phyloP scores from a whole-genome alignment of 129 eudicot genomes.

The Sambucus nigra region DNA sequence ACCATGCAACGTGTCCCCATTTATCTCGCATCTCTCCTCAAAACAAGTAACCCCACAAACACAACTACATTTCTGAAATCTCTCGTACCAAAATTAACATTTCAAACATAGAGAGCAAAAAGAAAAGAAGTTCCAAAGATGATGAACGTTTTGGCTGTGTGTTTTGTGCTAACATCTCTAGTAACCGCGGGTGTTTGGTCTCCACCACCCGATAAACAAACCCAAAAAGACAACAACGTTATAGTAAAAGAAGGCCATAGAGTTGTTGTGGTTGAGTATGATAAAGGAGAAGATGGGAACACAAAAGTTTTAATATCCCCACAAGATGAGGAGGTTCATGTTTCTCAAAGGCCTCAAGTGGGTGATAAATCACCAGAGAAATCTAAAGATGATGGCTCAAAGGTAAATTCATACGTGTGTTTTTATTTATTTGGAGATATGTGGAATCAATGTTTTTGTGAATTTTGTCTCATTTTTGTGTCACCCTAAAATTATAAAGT shows the following conservation, averaged over 20 bases:
- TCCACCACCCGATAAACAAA: conserved; percentile 21
- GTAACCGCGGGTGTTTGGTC: conserved; percentile 41
- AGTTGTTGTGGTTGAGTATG: conserved; percentile 51
- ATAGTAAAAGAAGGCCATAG: conserved; percentile 58
- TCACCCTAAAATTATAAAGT: too few species aligned
- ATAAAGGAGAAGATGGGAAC: conserved; percentile 32
- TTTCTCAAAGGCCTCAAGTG: background rate
- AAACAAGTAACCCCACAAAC: too few species aligned
- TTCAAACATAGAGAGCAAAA: background rate
- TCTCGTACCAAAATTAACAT: too few species aligned
- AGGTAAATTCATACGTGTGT: too few species aligned
- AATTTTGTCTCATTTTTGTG: too few species aligned
- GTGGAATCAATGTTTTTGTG: too few species aligned
- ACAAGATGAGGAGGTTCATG: conserved; percentile 18
- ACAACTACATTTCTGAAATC: too few species aligned
- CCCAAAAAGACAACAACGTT: conserved; percentile 10
- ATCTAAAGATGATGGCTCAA: too few species aligned
- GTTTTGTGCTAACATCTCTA: conserved; percentile 38
- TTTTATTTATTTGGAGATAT: too few species aligned
- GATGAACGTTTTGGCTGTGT: conserved; percentile 56
- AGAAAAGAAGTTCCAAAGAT: conserved; percentile 10
- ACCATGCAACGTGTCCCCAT: too few species aligned
- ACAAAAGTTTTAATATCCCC: conserved; percentile 61
- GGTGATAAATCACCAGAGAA: background rate
- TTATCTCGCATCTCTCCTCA: too few species aligned